Base-by-base conservation (phyloP, 2,329 filamentous ascomycete species). In the Microthyrium microscopicum region DNA sequence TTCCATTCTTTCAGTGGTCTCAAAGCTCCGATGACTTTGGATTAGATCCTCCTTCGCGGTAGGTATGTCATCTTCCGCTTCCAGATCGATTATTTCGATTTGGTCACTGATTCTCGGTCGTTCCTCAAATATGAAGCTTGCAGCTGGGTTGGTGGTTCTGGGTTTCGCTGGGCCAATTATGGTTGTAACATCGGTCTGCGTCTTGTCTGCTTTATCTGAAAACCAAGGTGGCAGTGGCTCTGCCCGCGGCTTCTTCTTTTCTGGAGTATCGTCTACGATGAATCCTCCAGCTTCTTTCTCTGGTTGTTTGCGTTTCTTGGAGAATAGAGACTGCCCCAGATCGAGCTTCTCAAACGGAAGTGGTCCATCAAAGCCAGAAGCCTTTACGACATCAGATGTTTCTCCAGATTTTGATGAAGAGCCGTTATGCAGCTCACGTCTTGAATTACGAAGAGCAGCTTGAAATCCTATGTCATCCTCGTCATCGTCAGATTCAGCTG, bases 281-380 rank as follows among this genome's bases (percentile, higher is more conserved):
- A 84, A 82, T 0, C 77, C 78, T 16, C 77, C 77, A 24, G 70
- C 66, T 39, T 60, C 52, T 5, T 69, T 65, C 33, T 67, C 60
- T 37, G 68, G 56, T 33, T 58, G 57, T 42, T 54, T 62, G 44
- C 60, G 68, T 52, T 60, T 67, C 51, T 56, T 65, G 19, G 57
- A 61, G 11, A 59, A 51, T 8, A 60, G 53, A 22, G 70, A 75
- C 33, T 70, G 74, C 28, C 78, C 73, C 2, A 93, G 64, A 47
- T 83, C 66, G 5, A 77, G 57, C 32, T 67, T 87, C 44, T 93
- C 84, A 47, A 98, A 98, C 0, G 89, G 89, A 4, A 98, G 55
- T 0, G 85, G 83, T 0, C 87, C 87, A 42, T 71, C 70, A 47
- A 92, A 79, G 3, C 53, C 57, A 33, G 70, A 63, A 12, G 36